phyloP scores from a whole-genome alignment of 2,329 filamentous ascomycete species.

The Lithohypha guttulata region DNA sequence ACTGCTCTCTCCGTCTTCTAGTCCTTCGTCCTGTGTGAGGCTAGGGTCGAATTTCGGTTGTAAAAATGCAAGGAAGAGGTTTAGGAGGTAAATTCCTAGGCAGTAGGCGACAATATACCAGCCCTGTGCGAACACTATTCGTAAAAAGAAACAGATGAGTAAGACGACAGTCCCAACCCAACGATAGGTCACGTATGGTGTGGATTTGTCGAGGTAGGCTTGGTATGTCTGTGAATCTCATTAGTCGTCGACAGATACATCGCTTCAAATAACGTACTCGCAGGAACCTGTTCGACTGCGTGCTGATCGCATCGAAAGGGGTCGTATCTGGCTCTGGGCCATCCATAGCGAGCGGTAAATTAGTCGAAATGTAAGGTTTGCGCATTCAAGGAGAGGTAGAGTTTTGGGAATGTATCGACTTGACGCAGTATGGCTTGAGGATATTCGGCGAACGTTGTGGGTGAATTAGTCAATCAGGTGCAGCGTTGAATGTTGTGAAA shows the following conservation, averaged over 20 bases:
- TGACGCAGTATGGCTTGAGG: not conserved
- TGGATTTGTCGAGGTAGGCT: constrained; percentile 84
- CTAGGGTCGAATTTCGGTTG: constrained; percentile 98
- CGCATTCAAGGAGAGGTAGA: no score
- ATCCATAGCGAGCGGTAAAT: constrained; percentile 52
- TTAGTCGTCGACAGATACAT: constrained; percentile 3
- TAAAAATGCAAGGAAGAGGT: constrained; percentile 96
- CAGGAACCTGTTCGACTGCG: constrained; percentile 54
- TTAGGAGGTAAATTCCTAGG: constrained; percentile 95
- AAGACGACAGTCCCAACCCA: constrained; percentile 74
- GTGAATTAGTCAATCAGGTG: no score
- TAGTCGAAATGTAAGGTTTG: constrained; percentile 12
- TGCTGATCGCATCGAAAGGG: constrained; percentile 79
- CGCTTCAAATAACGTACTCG: constrained; percentile 27
- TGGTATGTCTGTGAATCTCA: constrained; percentile 66
- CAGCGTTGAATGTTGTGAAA: no score
- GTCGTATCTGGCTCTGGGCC: constrained; percentile 76
- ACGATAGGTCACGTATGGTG: constrained; percentile 78
- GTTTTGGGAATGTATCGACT: no score
- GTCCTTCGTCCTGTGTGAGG: constrained; percentile 86
- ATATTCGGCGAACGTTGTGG: not conserved
- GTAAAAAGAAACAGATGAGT: constrained; percentile 71
- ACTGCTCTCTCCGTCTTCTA: constrained; percentile 74
- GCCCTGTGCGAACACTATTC: constrained; percentile 85
- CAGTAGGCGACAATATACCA: constrained; percentile 99